phyloP scores from a whole-genome alignment of 2,329 filamentous ascomycete genomes.

The Stagonosporopsis tanaceti region DNA sequence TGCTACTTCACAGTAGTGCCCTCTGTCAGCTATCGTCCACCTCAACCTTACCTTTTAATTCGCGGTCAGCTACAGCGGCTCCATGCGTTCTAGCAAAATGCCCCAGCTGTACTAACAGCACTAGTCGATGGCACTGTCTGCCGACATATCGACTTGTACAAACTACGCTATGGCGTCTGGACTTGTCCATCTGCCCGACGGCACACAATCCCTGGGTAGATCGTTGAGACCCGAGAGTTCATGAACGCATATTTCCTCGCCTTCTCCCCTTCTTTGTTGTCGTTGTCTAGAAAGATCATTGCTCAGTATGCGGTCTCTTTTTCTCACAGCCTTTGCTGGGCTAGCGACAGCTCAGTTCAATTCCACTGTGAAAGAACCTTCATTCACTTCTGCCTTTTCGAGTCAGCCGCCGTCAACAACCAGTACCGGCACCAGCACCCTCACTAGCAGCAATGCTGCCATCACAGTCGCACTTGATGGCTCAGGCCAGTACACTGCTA shows the following conservation, averaged over 20 bases:
- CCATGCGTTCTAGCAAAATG: not conserved
- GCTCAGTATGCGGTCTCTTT: slow-evolving; percentile 24
- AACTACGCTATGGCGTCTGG: not conserved
- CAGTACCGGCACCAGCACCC: not conserved
- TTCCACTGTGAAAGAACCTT: slow-evolving; percentile 12
- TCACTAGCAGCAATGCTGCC: slow-evolving; percentile 24
- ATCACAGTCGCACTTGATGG: slow-evolving; percentile 57
- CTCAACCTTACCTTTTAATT: too few species aligned
- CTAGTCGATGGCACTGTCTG: not conserved
- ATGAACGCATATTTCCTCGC: slow-evolving; percentile 8
- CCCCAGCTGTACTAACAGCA: not conserved
- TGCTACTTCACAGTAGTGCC: not conserved
- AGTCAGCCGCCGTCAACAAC: not conserved
- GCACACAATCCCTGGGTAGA: slow-evolving; percentile 18
- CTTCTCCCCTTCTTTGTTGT: not conserved
- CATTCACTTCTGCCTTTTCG: slow-evolving; percentile 5
- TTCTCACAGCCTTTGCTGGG: slow-evolving; percentile 22
- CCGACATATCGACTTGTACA: slow-evolving; percentile 1
- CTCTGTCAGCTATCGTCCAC: not conserved
- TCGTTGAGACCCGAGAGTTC: slow-evolving; percentile 11
- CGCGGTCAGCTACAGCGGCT: not conserved
- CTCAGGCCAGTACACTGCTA: slow-evolving; percentile 56
- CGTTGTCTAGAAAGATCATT: slow-evolving; percentile 6
- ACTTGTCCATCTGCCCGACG: not conserved
- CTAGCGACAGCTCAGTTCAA: slow-evolving; percentile 25